Percentiles rank a stretch among this genome's conserved stretches.
phyloP scores from a whole-genome alignment of 148 eudicot species.

The Chenopodium quinoa region DNA sequence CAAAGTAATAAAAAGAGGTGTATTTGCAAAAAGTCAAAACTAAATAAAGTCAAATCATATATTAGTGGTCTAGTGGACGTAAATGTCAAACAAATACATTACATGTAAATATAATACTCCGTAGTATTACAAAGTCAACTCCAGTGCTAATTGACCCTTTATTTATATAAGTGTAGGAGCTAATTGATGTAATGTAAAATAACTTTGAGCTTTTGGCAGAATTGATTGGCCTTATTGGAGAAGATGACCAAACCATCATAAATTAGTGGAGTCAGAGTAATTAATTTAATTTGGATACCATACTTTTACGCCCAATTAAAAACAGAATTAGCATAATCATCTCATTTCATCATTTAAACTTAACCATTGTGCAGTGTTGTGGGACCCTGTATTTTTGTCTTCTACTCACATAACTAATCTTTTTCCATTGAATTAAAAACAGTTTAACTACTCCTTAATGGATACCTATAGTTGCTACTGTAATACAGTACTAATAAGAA shows the following conservation, averaged over 20 bases:
- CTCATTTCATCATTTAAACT: too few relatives aligned
- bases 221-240: slow-evolving; percentile 21
- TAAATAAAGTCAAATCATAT: slow-evolving; percentile 15
- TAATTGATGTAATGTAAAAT: neutral
- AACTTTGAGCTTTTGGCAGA: slow-evolving; percentile 14
- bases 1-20: neutral
- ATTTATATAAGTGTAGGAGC: neutral
- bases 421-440: too few relatives aligned
- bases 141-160: neutral
- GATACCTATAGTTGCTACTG: too few relatives aligned
- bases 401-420: too few relatives aligned
- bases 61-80: slow-evolving; percentile 18
- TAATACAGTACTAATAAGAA: too few relatives aligned
- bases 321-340: too few relatives aligned
- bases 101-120: neutral
- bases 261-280: neutral
- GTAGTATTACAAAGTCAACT: slow-evolving; percentile 19
- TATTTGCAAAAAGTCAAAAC: slow-evolving; percentile 7
- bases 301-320: neutral
- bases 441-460: too few relatives aligned
- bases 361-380: too few relatives aligned
- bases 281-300: neutral
- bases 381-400: too few relatives aligned
- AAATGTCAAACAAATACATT: neutral
- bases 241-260: slow-evolving; percentile 19